Percentiles rank a stretch among this genome's conserved stretches.
Conservation (phyloP, 805 yeast genomes). For the Kurtzmaniella fragi region DNA sequence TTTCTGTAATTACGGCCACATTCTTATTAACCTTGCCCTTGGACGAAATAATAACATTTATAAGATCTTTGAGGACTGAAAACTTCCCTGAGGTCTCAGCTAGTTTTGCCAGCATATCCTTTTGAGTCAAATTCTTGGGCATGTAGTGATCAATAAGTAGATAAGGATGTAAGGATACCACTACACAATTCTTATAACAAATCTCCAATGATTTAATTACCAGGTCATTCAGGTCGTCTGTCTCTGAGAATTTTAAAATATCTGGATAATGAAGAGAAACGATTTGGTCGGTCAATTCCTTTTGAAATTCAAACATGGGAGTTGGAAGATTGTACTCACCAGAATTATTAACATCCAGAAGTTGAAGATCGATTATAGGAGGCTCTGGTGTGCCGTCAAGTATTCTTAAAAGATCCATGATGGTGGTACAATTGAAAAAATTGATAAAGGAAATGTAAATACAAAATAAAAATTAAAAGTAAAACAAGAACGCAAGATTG, state of each 20-base stretch:
- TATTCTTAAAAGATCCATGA: slow-evolving; percentile 70
- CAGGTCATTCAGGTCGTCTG: slow-evolving; percentile 44
- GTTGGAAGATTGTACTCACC: slow-evolving; percentile 77
- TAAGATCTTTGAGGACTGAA: slow-evolving; percentile 57
- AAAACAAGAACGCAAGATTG: no score
- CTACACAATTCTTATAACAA: slow-evolving; percentile 67
- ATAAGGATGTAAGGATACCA: slow-evolving; percentile 87
- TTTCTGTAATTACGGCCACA: slow-evolving; percentile 65
- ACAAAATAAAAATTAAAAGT: no score
- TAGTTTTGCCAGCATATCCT: slow-evolving; percentile 65
- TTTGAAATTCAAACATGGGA: slow-evolving; percentile 82
- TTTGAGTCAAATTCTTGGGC: slow-evolving; percentile 71
- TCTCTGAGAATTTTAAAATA: slow-evolving; percentile 79
- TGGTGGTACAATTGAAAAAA: background rate
- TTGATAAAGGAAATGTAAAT: no score
- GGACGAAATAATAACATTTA: slow-evolving; percentile 46
- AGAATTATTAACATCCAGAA: slow-evolving; percentile 40
- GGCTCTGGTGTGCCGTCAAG: slow-evolving; percentile 85
- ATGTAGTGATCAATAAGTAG: slow-evolving; percentile 76
- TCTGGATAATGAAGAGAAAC: slow-evolving; percentile 89
- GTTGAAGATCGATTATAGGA: slow-evolving; percentile 53
- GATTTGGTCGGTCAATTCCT: slow-evolving; percentile 85
- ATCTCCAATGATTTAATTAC: slow-evolving; percentile 73
- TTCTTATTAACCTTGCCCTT: slow-evolving; percentile 34
- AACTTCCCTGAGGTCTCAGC: slow-evolving; percentile 85